These are phyloP conservation scores for Cytospora chrysosperma DNA, from an alignment of 2,329 filamentous ascomycete genomes.

Conservation along the genomic window DNA sequence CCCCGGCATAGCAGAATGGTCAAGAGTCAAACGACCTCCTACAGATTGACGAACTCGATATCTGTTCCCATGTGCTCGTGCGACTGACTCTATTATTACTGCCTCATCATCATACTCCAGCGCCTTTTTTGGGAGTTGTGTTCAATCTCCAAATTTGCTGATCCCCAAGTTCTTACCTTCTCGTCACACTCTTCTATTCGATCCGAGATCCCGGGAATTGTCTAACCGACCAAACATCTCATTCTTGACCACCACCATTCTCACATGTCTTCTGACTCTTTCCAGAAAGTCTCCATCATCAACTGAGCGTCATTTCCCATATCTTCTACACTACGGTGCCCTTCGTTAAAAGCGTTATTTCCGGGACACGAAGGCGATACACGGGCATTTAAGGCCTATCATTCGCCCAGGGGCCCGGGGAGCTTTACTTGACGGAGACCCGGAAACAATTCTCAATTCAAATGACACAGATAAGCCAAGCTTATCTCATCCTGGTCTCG, in stretches of 20 bases:
- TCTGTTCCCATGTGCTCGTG: slow-evolving; percentile 4
- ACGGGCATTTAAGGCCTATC: slow-evolving; percentile 2
- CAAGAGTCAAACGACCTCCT: background rate
- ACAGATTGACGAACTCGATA: slow-evolving; percentile 11
- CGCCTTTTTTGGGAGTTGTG: background rate
- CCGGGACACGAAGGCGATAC: background rate
- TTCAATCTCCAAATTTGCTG: slow-evolving; percentile 1
- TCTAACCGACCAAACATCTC: slow-evolving; percentile 4
- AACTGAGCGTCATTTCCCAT: background rate
- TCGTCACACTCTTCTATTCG: background rate
- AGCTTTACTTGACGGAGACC: slow-evolving; percentile 19
- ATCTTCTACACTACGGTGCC: background rate
- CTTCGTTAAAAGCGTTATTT: slow-evolving; percentile 1
- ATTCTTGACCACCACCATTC: slow-evolving; percentile 7
- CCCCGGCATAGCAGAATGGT: slow-evolving; percentile 18
- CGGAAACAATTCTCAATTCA: slow-evolving; percentile 31
- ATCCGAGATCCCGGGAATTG: background rate
- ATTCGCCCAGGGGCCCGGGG: slow-evolving; percentile 6
- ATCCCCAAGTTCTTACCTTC: slow-evolving; percentile 7
- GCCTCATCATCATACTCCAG: background rate
- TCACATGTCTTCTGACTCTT: slow-evolving; percentile 12
- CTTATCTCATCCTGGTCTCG: slow-evolving; percentile 56
- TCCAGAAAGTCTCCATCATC: background rate
- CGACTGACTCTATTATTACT: slow-evolving; percentile 8
- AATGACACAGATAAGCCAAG: slow-evolving; percentile 59